Conservation (phyloP, 306 rosid genomes). For the Herpetospermum pedunculosum region DNA sequence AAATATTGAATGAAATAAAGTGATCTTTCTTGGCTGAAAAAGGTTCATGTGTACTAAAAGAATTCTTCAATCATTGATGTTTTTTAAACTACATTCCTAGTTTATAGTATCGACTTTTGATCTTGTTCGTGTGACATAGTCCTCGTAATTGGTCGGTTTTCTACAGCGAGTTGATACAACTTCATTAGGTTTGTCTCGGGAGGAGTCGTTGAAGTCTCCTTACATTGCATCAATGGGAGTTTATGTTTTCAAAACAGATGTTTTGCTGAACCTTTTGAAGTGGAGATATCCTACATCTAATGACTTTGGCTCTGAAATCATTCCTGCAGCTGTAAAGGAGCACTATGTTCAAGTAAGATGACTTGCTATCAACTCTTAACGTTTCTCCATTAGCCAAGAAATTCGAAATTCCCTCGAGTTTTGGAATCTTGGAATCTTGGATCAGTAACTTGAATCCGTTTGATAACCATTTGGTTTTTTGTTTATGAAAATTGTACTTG, state of each 20-base stretch:
- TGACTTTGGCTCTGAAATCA: constrained; percentile 94
- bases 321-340: constrained; percentile 77
- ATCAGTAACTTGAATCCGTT: too few species aligned
- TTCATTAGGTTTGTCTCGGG: constrained; percentile 50
- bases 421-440: neutral
- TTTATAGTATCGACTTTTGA: neutral
- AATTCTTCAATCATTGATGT: neutral
- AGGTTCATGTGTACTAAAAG: neutral
- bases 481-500: too few species aligned
- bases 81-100: neutral
- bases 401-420: neutral
- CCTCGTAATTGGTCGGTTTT: constrained; percentile 15
- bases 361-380: neutral
- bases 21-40: neutral
- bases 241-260: constrained; percentile 66
- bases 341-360: constrained; percentile 65
- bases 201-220: constrained; percentile 44
- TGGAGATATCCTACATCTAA: constrained; percentile 81
- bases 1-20: constrained; percentile 11
- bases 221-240: constrained; percentile 95
- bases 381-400: neutral
- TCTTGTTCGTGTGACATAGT: neutral
- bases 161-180: constrained; percentile 72
- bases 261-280: constrained; percentile 63
- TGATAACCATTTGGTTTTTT: too few species aligned